These are phyloP conservation scores for Candida xiaguanensis DNA, from an alignment of 805 yeast species.

Conservation along the genomic window DNA sequence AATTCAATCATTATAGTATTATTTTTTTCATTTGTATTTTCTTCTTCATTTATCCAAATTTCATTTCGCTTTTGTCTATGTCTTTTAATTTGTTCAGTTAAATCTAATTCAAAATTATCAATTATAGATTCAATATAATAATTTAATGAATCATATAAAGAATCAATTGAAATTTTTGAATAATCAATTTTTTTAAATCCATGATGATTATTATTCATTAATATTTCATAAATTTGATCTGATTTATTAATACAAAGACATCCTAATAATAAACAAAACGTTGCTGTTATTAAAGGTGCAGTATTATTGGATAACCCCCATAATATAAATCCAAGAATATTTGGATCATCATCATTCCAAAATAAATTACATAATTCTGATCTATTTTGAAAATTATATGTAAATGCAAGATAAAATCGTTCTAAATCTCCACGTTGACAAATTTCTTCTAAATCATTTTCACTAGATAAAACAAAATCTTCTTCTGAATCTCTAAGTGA, in stretches of 20 bases:
- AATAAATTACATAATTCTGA: slow-evolving; percentile 54
- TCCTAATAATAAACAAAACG: slow-evolving; percentile 75
- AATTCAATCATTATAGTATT: slow-evolving; percentile 47
- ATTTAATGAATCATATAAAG: slow-evolving; percentile 50
- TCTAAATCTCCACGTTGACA: slow-evolving; percentile 82
- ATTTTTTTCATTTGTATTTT: slow-evolving; percentile 27
- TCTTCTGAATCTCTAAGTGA: slow-evolving; percentile 71
- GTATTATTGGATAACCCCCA: slow-evolving; percentile 83
- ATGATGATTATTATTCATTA: slow-evolving; percentile 25
- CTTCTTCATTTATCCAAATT: slow-evolving; percentile 18
- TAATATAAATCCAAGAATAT: slow-evolving; percentile 72
- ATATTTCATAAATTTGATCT: slow-evolving; percentile 46
- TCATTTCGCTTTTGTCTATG: slow-evolving; percentile 33
- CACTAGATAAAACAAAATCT: slow-evolving; percentile 57
- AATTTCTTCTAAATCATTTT: slow-evolving; percentile 50
- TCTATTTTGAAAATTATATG: slow-evolving; percentile 62
- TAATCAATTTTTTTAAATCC: slow-evolving; percentile 33
- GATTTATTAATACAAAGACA: slow-evolving; percentile 63
- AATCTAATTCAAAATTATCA: slow-evolving; percentile 34
- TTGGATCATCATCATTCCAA: slow-evolving; percentile 48
- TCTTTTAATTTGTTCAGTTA: slow-evolving; percentile 23
- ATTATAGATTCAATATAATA: slow-evolving; percentile 49
- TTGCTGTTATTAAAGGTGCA: slow-evolving; percentile 76
- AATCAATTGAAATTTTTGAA: slow-evolving; percentile 51
- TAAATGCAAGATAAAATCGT: slow-evolving; percentile 74